These are phyloP conservation scores for Platanthera guangdongensis DNA, from an alignment of 106 monocot genomes.

Conservation along the genomic window DNA sequence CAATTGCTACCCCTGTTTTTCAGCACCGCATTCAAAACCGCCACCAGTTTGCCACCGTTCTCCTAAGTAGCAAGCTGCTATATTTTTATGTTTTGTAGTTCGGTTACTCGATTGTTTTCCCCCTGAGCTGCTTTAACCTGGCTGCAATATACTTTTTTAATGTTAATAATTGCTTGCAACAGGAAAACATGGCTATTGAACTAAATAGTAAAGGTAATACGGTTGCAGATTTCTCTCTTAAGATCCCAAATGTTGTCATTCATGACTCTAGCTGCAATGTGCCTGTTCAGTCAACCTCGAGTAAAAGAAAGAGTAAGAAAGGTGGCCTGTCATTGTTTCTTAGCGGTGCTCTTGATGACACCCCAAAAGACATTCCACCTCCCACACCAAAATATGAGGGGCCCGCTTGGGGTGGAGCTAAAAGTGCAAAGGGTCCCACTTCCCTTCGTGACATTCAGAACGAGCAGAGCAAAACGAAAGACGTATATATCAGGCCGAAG, in stretches of 20 bases:
- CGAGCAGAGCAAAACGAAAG: conserved; percentile 66
- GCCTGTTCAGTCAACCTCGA: conserved; percentile 14
- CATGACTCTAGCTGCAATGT: conserved; percentile 27
- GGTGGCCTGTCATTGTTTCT: conserved; percentile 94
- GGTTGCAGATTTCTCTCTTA: conserved; percentile 16
- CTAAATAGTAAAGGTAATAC: conserved; percentile 12
- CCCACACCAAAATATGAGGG: conserved; percentile 71
- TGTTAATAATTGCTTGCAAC: conserved; percentile 9
- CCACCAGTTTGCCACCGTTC: too few species aligned
- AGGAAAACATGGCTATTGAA: conserved; percentile 28
- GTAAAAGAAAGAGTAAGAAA: conserved; percentile 89
- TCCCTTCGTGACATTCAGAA: conserved; percentile 87
- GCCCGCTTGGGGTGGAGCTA: conserved; percentile 89
- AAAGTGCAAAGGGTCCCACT: conserved; percentile 36
- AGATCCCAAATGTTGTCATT: conserved; percentile 16
- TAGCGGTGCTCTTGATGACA: conserved; percentile 88
- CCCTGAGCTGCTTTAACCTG: neutral
- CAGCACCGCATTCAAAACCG: too few species aligned
- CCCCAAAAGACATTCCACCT: conserved; percentile 40
- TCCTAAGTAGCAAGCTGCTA: neutral
- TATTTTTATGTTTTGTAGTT: neutral
- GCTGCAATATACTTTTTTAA: neutral
- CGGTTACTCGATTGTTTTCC: neutral
- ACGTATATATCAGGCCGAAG: conserved; percentile 19
- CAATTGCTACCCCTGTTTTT: too few species aligned